Evolutionary conservation across 2,329 filamentous ascomycete genomes (phyloP).

Genomic region (Immersiporthe knoxdaviesiana): DNA sequence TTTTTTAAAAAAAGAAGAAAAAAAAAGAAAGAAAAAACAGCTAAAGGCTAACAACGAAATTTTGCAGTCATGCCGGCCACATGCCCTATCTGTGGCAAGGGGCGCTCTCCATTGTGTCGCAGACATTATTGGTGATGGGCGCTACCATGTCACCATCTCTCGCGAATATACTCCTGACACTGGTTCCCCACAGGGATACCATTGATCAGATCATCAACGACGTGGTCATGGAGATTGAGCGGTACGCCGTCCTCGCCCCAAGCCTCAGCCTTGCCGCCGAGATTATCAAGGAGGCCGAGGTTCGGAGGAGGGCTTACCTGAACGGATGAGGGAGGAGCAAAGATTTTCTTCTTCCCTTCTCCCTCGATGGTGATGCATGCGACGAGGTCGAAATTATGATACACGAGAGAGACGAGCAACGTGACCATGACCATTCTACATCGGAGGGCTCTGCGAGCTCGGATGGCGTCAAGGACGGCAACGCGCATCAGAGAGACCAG

Average conservation of each 20-base stretch:
- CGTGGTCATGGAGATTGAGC: constrained; percentile 75
- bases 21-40: too few relatives aligned
- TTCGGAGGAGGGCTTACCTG: constrained; percentile 67
- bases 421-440: neutral
- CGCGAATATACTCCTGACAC: constrained; percentile 62
- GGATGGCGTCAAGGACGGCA: neutral
- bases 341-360: neutral
- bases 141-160: constrained; percentile 79
- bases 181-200: constrained; percentile 60
- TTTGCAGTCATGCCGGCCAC: constrained; percentile 74
- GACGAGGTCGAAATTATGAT: neutral
- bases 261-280: constrained; percentile 77
- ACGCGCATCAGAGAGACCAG: neutral
- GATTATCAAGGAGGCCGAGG: constrained; percentile 79
- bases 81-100: constrained; percentile 88
- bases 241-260: constrained; percentile 74
- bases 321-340: constrained; percentile 47
- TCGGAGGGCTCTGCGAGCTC: neutral
- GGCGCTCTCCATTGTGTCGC: constrained; percentile 79
- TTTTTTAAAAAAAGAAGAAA: too few relatives aligned
- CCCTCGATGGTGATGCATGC: neutral
- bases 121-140: constrained; percentile 81
- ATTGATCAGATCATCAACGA: constrained; percentile 79
- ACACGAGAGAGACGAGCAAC: neutral
- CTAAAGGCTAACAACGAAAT: constrained; percentile 9